phyloP scores from a whole-genome alignment of 2,329 filamentous ascomycete species.

The Aphanoascus verrucosus region DNA sequence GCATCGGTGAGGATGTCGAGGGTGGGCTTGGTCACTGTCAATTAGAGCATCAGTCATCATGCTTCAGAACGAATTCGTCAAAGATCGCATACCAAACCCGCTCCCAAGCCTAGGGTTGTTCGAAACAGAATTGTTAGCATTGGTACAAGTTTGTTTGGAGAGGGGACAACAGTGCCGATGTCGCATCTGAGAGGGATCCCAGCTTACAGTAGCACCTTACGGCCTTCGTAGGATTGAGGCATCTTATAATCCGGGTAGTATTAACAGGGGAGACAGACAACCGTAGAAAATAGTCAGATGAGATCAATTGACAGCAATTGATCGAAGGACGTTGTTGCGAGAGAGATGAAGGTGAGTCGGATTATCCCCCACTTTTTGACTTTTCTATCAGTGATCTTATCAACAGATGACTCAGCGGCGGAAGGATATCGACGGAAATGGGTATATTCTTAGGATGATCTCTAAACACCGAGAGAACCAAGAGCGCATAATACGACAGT shows the following conservation, averaged over 20 bases:
- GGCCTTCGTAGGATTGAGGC: conserved; percentile 14
- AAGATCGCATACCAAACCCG: conserved; percentile 16
- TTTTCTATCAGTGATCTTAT: neutral
- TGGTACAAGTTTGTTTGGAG: neutral
- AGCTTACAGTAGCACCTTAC: conserved; percentile 18
- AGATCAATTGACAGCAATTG: neutral
- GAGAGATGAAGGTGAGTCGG: neutral
- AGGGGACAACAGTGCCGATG: neutral
- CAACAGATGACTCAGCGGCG: neutral
- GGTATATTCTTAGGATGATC: neutral
- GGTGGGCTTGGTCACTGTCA: conserved; percentile 49
- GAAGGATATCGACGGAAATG: neutral
- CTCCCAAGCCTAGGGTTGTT: conserved; percentile 16
- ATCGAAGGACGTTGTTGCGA: neutral
- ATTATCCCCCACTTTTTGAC: neutral
- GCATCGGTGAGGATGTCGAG: conserved; percentile 52
- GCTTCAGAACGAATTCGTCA: neutral
- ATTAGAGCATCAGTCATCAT: conserved; percentile 3
- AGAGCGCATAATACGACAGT: no score
- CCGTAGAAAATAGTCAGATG: neutral
- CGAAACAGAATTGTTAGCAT: neutral
- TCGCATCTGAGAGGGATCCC: neutral
- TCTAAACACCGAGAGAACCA: neutral
- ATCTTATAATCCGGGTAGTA: neutral
- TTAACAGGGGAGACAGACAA: neutral